Base-by-base conservation (phyloP, 345 rosid species). In the Populus pruinosa region DNA sequence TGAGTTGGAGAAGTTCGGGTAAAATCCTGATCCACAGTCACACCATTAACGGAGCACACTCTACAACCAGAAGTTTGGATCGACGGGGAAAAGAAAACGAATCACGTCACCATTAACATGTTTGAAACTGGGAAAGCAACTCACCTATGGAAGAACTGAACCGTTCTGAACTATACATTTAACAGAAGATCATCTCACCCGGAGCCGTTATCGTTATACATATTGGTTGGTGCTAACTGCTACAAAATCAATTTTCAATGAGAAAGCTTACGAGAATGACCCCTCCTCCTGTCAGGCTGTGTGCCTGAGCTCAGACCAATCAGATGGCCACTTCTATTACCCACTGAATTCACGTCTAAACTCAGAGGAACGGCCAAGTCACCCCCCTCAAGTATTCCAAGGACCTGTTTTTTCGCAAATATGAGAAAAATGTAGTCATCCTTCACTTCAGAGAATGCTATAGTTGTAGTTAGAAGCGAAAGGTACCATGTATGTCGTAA, bases 281-380 rank as follows among this genome's bases (percentile, higher is more conserved):
- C 75, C 73, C 79, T 80, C 82, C 69, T 79, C 29, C 76, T 61
- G 67, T 84, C 82, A 8, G 79, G 72, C 73, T 73, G 81, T 55
- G 71, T 27, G 39, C 62, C 81, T 5, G 86, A 68, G 70, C 80
- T 86, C 70, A 87, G 66, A 53, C 87, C 92, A 18, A 71, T 75
- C 78, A 90, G 78, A 83, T 78, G 94, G 36, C 89, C 91, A 67
- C 94, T 90, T 87, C 91, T 83, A 55, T 79, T 89, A 49, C 94
- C 94, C 41, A 78, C 80, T 63, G 90, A 76, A 66, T 81, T 87
- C 82, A 87, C 69, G 81, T 89, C 92, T 76, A 86, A 78, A 53
- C 82, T 79, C 50, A 87, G 41, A 20, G 91, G 89, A 70, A 73
- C 38, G 62, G 6, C 75, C 61, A 78, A 29, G 67, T 86, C 89